These are phyloP conservation scores for Neckera pumila DNA, from an alignment of 225 moss, liverwort and hornwort genomes.

Conservation along the genomic window DNA sequence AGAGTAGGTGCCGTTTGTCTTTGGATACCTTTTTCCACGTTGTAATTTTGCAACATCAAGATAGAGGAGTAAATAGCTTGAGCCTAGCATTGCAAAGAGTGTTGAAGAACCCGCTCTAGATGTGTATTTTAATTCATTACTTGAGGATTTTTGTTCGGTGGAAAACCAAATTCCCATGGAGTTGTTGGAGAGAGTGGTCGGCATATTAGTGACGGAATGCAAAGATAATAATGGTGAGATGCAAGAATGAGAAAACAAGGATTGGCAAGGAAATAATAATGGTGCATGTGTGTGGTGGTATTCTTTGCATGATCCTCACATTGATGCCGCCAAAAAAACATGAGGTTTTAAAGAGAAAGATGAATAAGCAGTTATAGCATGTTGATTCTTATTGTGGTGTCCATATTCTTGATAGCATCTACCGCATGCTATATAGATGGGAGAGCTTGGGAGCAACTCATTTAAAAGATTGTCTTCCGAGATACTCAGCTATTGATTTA, in stretches of 20 bases:
- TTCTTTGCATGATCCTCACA: fast-evolving
- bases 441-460: not conserved
- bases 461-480: fast-evolving
- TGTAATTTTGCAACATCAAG: fast-evolving
- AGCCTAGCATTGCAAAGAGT: not conserved
- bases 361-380: fast-evolving
- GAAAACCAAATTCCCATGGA: not conserved
- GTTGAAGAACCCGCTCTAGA: fast-evolving
- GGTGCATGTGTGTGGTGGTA: fast-evolving
- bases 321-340: fast-evolving
- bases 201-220: not conserved
- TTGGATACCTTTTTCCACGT: not conserved
- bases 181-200: not conserved
- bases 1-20: not conserved
- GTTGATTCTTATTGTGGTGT: not conserved
- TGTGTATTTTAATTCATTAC: fast-evolving
- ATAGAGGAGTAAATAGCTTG: fast-evolving
- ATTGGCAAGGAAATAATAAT: not conserved
- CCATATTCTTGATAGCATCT: not conserved
- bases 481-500: not conserved
- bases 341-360: fast-evolving
- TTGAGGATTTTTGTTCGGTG: fast-evolving
- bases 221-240: not conserved
- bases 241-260: fast-evolving
- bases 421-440: not conserved